phyloP scores from a whole-genome alignment of 441 rosid genomes.

The Melastoma candidum region DNA sequence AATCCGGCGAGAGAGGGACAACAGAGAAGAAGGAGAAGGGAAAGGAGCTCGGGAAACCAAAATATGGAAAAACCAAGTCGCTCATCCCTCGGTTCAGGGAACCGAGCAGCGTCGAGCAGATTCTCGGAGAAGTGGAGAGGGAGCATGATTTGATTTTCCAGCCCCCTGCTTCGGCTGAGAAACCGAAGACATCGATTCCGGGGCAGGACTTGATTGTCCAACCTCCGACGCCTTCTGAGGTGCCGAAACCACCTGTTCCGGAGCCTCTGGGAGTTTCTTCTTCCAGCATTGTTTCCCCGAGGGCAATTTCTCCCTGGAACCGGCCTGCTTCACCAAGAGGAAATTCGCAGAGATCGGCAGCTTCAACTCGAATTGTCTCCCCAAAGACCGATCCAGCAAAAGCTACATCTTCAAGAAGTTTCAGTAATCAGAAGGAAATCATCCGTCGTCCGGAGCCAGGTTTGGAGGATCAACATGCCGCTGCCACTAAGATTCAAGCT shows the following conservation, averaged over 20 bases:
- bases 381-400: conserved; percentile 2
- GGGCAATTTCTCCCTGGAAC: conserved; percentile 45
- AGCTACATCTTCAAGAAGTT: neutral
- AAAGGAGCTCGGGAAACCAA: conserved; percentile 42
- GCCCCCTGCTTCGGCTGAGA: conserved; percentile 66
- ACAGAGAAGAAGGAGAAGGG: conserved; percentile 64
- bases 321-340: conserved; percentile 13
- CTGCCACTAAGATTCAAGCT: conserved; percentile 87
- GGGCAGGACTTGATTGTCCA: conserved; percentile 63
- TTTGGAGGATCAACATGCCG: conserved; percentile 54
- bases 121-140: conserved; percentile 87
- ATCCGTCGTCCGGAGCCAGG: conserved; percentile 61
- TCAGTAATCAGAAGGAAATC: conserved; percentile 23
- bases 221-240: conserved; percentile 65
- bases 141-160: conserved; percentile 65
- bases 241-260: conserved; percentile 25
- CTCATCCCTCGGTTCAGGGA: conserved; percentile 77
- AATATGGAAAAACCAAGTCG: conserved; percentile 64
- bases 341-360: neutral
- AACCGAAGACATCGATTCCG: conserved; percentile 27
- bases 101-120: conserved; percentile 94
- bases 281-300: conserved; percentile 39
- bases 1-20: conserved; percentile 45
- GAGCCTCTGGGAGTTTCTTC: conserved; percentile 44
- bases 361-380: conserved; percentile 15